Percentiles rank a stretch among this genome's conserved stretches.
These are phyloP conservation scores for Xenoacremonium recifei DNA, from an alignment of 2,329 filamentous ascomycete species.

Conservation along the genomic window DNA sequence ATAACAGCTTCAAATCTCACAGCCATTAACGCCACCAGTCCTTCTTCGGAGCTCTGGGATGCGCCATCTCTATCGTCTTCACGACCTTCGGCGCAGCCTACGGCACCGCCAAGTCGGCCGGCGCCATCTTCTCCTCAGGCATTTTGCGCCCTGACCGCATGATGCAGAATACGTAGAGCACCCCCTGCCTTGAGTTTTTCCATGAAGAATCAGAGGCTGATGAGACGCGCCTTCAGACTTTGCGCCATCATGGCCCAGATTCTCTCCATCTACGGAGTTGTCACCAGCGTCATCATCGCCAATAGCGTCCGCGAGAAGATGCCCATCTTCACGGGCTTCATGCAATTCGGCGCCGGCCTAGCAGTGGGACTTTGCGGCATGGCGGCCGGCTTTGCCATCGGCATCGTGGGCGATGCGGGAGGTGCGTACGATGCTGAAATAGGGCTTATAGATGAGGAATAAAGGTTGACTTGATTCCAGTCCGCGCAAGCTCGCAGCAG, in stretches of 20 bases:
- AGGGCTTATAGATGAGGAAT: background rate
- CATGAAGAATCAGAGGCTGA: background rate
- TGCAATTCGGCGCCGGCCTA: constrained; percentile 43
- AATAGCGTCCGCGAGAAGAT: constrained; percentile 39
- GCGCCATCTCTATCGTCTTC: constrained; percentile 47
- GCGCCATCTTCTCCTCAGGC: constrained; percentile 43
- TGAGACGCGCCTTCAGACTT: constrained; percentile 23
- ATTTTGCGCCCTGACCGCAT: constrained; percentile 44
- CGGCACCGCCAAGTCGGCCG: constrained; percentile 42
- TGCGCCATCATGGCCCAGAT: constrained; percentile 49
- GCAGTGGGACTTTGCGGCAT: constrained; percentile 44
- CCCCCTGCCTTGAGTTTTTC: background rate
- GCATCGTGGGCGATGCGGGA: constrained; percentile 46
- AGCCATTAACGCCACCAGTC: constrained; percentile 22
- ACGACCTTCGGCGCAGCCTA: constrained; percentile 49
- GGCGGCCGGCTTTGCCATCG: constrained; percentile 45
- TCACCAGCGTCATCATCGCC: constrained; percentile 44
- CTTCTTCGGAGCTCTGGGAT: constrained; percentile 43
- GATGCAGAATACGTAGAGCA: constrained; percentile 40
- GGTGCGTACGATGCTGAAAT: constrained; percentile 26
- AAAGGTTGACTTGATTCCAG: constrained; percentile 19
- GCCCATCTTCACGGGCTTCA: constrained; percentile 41
- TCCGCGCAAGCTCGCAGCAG: constrained; percentile 46
- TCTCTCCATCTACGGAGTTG: constrained; percentile 46
- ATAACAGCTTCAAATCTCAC: background rate